Conservation (phyloP, 2,329 filamentous ascomycete genomes). For the Bertia moriformis region DNA sequence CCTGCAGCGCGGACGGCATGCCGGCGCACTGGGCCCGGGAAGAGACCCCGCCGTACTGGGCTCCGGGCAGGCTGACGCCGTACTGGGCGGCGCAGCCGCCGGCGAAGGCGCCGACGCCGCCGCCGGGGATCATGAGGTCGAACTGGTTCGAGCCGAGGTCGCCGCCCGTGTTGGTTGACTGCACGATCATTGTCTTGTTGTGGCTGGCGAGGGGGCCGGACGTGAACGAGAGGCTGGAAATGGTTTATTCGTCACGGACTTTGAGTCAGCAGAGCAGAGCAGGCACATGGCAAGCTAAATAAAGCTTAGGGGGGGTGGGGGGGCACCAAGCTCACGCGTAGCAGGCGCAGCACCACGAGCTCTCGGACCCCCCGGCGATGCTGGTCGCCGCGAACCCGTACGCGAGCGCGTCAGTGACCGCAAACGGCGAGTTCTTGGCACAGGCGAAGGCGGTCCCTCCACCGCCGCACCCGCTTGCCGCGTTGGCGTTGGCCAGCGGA, state of each 20-base stretch:
- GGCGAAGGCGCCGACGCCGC: constrained; percentile 38
- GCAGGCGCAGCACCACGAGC: constrained; percentile 52
- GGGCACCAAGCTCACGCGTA: constrained; percentile 34
- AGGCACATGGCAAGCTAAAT: not conserved
- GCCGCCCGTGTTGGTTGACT: constrained; percentile 47
- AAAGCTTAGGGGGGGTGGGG: constrained; percentile 3
- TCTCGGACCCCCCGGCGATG: constrained; percentile 37
- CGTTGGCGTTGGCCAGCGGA: constrained; percentile 31
- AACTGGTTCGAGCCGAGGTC: constrained; percentile 43
- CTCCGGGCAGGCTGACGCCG: constrained; percentile 20
- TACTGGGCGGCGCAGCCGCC: constrained; percentile 35
- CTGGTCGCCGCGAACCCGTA: constrained; percentile 52
- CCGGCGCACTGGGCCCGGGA: constrained; percentile 22
- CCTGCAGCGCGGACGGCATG: constrained; percentile 25
- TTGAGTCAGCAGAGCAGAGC: not conserved
- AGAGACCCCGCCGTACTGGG: constrained; percentile 29
- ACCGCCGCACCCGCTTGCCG: constrained; percentile 32
- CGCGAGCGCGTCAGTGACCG: constrained; percentile 37
- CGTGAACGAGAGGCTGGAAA: constrained; percentile 20
- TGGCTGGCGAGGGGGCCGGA: constrained; percentile 32
- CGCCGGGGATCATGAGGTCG: constrained; percentile 39
- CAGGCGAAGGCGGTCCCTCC: constrained; percentile 46
- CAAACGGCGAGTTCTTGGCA: constrained; percentile 46
- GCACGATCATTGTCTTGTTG: constrained; percentile 52
- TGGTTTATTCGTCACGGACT: not conserved